Evolutionary conservation across 2,329 filamentous ascomycete species (phyloP).

Genomic region (Davidsoniella virescens): DNA sequence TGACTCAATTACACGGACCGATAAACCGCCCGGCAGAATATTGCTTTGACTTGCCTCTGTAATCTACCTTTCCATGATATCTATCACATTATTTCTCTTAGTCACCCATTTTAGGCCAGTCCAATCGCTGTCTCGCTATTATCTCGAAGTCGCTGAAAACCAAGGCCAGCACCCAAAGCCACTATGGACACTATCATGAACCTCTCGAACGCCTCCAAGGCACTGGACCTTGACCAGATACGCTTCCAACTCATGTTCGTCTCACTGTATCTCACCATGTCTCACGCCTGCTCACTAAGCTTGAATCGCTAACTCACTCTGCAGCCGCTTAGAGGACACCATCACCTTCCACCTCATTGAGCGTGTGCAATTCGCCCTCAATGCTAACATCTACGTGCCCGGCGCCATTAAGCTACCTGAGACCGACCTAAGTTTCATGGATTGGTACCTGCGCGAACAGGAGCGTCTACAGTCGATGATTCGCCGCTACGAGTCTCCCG

Average conservation of each 20-base stretch:
- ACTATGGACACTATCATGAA: constrained; percentile 84
- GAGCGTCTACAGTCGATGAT: constrained; percentile 85
- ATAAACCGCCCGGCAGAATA: not conserved
- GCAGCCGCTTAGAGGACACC: constrained; percentile 86
- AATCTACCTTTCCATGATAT: no score
- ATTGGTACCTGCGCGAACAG: constrained; percentile 85
- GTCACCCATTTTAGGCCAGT: no score
- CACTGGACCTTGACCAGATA: constrained; percentile 79
- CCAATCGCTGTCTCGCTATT: no score
- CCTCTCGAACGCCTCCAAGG: constrained; percentile 67
- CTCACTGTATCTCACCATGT: not conserved
- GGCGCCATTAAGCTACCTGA: constrained; percentile 66
- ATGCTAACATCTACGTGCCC: constrained; percentile 69
- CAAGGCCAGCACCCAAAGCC: constrained; percentile 3
- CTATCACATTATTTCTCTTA: no score
- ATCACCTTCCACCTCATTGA: constrained; percentile 96
- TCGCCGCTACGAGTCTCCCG: constrained; percentile 85
- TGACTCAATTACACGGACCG: not conserved
- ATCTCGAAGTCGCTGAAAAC: no score
- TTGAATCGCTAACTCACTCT: constrained; percentile 2
- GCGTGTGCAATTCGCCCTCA: constrained; percentile 91
- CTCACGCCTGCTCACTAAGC: not conserved
- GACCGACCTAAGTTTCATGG: constrained; percentile 63
- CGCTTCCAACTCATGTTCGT: constrained; percentile 81
- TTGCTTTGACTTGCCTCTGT: not conserved